phyloP scores from a whole-genome alignment of 176 grass and related monocot genomes.

The Thinopyrum elongatum region DNA sequence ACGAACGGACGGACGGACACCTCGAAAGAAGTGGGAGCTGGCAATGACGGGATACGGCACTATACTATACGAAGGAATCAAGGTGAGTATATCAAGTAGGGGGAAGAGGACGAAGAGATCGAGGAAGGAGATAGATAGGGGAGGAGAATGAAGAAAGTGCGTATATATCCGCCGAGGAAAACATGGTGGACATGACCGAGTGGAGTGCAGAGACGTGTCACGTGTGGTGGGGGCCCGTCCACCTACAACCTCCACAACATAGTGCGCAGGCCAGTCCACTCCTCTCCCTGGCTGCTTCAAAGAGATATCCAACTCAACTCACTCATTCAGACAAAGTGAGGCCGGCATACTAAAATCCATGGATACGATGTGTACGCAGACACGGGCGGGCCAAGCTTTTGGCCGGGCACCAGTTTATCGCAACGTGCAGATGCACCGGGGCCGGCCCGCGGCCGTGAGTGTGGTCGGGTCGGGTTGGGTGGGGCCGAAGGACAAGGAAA shows the following conservation, averaged over 20 bases:
- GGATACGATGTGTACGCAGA: not conserved
- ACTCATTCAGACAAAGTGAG: not conserved
- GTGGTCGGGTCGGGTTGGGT: not conserved
- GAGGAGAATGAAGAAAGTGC: not conserved
- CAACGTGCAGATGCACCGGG: too few species aligned
- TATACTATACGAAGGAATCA: not conserved
- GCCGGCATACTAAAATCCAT: not conserved
- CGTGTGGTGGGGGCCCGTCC: slow-evolving; percentile 5
- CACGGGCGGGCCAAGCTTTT: not conserved
- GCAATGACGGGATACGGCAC: slow-evolving; percentile 6
- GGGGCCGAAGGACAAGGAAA: too few species aligned
- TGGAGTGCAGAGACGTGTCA: not conserved
- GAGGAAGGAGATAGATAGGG: not conserved
- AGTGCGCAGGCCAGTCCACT: not conserved
- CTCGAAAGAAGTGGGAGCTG: not conserved
- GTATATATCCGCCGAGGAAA: not conserved
- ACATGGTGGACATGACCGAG: not conserved
- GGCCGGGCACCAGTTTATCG: too few species aligned
- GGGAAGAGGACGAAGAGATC: slow-evolving; percentile 24
- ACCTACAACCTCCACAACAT: not conserved
- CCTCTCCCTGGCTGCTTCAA: not conserved
- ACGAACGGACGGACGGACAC: not conserved
- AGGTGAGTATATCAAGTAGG: not conserved
- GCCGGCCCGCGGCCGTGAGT: too few species aligned
- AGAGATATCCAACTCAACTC: not conserved